phyloP scores from a whole-genome alignment of 2,329 filamentous ascomycete genomes.

The Lasiodiplodia hormozganensis region DNA sequence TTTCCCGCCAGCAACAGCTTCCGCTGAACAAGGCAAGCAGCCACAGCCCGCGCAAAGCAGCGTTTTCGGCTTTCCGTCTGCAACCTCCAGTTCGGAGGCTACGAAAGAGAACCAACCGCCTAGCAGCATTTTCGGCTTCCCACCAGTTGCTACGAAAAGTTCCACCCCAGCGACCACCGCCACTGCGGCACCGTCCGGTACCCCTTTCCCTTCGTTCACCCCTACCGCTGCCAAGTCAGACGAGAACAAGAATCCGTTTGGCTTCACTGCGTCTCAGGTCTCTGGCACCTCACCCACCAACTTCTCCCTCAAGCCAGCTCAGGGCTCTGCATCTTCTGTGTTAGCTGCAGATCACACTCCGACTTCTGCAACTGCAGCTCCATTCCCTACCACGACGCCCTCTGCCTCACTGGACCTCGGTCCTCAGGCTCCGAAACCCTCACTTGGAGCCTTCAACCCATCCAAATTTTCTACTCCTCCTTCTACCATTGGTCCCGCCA shows the following conservation, averaged over 20 bases:
- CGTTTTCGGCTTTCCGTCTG: constrained; percentile 2
- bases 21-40: neutral
- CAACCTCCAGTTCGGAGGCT: neutral
- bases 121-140: constrained; percentile 21
- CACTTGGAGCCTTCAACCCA: constrained; percentile 25
- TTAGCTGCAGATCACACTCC: neutral
- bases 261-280: constrained; percentile 4
- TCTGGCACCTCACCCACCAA: neutral
- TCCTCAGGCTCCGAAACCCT: neutral
- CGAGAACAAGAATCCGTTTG: constrained; percentile 13
- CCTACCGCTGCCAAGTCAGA: neutral
- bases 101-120: neutral
- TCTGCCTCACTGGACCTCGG: neutral
- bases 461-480: constrained; percentile 16
- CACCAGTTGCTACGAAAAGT: constrained; percentile 1
- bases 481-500: neutral
- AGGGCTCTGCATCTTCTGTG: neutral
- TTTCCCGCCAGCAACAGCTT: neutral
- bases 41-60: neutral
- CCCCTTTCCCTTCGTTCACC: neutral
- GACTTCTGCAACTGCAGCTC: neutral
- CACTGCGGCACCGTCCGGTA: neutral
- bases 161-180: neutral
- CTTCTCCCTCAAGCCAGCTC: neutral
- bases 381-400: neutral